Conservation (phyloP, 2,329 filamentous ascomycete species). For the Gyromitra esculenta region DNA sequence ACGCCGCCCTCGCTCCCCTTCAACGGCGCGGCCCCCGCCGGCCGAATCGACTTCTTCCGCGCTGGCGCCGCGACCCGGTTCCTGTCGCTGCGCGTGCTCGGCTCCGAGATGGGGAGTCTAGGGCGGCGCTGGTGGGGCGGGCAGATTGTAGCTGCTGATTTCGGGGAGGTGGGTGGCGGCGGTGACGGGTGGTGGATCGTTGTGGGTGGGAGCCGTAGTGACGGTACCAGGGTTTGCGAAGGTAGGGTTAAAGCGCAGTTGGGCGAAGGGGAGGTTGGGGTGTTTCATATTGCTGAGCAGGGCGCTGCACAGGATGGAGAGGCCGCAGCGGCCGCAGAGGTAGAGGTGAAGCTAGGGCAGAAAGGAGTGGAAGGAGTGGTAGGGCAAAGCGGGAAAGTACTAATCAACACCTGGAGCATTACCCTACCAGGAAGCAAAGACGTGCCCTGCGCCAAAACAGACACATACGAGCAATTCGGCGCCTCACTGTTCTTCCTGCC, state of each 20-base stretch:
- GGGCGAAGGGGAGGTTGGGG: conserved; percentile 55
- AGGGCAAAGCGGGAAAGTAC: conserved; percentile 16
- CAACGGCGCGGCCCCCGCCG: conserved; percentile 24
- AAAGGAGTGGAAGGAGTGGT: conserved; percentile 2
- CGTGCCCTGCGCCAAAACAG: conserved; percentile 14
- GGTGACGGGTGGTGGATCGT: conserved; percentile 31
- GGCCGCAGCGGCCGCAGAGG: conserved; percentile 5
- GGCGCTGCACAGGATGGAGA: not conserved
- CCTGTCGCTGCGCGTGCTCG: conserved; percentile 22
- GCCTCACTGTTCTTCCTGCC: conserved; percentile 41
- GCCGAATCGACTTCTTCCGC: conserved; percentile 49
- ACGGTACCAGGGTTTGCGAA: conserved; percentile 33
- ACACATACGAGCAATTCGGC: conserved; percentile 55
- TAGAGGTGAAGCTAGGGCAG: conserved; percentile 22
- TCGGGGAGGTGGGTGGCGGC: conserved; percentile 35
- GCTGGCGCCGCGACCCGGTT: conserved; percentile 27
- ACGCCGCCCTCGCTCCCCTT: conserved; percentile 43
- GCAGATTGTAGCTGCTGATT: conserved; percentile 51
- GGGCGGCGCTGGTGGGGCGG: conserved; percentile 55
- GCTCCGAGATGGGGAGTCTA: conserved; percentile 50
- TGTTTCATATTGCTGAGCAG: conserved; percentile 13
- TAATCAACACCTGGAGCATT: conserved; percentile 21
- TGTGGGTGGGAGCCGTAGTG: conserved; percentile 32
- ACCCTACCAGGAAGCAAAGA: conserved; percentile 11
- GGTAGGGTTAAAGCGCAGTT: conserved; percentile 46